Evolutionary conservation across 2,329 filamentous ascomycete species (phyloP).

Genomic region (Juglanconis oblonga): DNA sequence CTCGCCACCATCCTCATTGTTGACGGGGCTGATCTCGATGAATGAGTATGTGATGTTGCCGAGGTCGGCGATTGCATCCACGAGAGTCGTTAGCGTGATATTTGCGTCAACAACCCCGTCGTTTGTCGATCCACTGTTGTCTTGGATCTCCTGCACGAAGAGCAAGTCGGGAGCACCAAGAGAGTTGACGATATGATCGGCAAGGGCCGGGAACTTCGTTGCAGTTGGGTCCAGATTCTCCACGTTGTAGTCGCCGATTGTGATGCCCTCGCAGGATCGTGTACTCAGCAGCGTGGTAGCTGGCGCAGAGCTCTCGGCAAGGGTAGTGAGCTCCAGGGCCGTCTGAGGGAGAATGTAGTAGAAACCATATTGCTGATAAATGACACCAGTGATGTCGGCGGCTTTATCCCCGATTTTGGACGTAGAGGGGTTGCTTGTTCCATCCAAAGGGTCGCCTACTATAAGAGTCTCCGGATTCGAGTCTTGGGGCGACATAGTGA

Average conservation of each 20-base stretch:
- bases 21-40: conserved; percentile 55
- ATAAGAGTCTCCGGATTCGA: conserved; percentile 68
- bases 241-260: conserved; percentile 66
- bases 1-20: conserved; percentile 62
- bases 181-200: conserved; percentile 62
- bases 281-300: conserved; percentile 51
- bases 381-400: conserved; percentile 65
- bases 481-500: conserved; percentile 61
- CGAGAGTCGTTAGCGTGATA: conserved; percentile 55
- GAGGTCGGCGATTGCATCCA: conserved; percentile 43
- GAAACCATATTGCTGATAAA: conserved; percentile 65
- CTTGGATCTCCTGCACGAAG: conserved; percentile 70
- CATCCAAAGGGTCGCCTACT: conserved; percentile 64
- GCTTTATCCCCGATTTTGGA: conserved; percentile 64
- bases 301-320: conserved; percentile 43
- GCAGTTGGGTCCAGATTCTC: conserved; percentile 63
- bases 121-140: conserved; percentile 59
- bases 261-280: conserved; percentile 58
- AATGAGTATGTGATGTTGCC: conserved; percentile 56
- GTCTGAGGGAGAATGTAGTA: conserved; percentile 67
- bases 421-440: conserved; percentile 54
- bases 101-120: conserved; percentile 57
- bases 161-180: conserved; percentile 62
- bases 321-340: conserved; percentile 46
- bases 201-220: conserved; percentile 54